phyloP scores from a whole-genome alignment of 345 rosid genomes.

The Tarenaya hassleriana region DNA sequence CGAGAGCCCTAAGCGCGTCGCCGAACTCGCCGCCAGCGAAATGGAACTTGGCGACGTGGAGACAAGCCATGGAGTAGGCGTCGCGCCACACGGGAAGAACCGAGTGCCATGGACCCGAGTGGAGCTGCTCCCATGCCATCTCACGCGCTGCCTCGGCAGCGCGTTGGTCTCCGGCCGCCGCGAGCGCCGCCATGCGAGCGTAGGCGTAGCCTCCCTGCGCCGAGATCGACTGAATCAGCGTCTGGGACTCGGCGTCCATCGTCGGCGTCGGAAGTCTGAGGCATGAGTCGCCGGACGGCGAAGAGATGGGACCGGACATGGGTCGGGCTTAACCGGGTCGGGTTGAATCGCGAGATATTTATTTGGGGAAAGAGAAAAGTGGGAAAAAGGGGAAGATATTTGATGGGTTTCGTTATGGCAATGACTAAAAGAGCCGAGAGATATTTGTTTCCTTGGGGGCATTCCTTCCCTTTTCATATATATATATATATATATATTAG shows the following conservation, averaged over 20 bases:
- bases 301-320: conserved; percentile 22
- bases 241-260: conserved; percentile 53
- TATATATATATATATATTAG: no score
- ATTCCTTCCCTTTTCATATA: no score
- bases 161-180: conserved; percentile 63
- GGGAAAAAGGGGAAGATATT: conserved; percentile 3
- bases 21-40: conserved; percentile 49
- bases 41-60: conserved; percentile 61
- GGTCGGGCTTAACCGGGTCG: conserved; percentile 14
- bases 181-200: conserved; percentile 62
- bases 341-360: conserved; percentile 13
- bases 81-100: conserved; percentile 96
- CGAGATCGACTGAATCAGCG: conserved; percentile 56
- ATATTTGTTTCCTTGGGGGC: not conserved
- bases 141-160: conserved; percentile 96
- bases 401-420: not conserved
- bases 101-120: conserved; percentile 96
- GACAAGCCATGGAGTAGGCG: conserved; percentile 91
- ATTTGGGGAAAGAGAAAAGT: not conserved
- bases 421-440: not conserved
- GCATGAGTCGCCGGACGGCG: conserved; percentile 17
- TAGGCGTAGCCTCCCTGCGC: conserved; percentile 83
- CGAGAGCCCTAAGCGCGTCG: conserved; percentile 77
- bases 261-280: conserved; percentile 53
- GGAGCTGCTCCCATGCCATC: conserved; percentile 99